These are phyloP conservation scores for Capillidium heterosporum DNA, from an alignment of 371 early-diverging fungal genomes.

Conservation along the genomic window DNA sequence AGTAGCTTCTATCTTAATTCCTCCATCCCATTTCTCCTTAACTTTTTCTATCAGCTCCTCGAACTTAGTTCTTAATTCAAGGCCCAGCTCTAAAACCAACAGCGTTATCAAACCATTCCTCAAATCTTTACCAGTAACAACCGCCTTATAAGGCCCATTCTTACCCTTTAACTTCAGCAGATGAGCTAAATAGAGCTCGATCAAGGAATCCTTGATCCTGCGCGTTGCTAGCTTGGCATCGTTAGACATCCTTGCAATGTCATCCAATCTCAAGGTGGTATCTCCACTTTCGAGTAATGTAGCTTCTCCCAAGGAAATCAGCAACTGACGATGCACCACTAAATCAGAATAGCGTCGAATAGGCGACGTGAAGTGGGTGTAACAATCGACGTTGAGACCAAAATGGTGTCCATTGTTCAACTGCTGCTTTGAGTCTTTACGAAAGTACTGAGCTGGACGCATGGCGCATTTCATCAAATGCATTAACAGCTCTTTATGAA, in stretches of 20 bases:
- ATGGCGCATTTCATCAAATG: conserved; percentile 48
- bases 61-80: not conserved
- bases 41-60: not conserved
- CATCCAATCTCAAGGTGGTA: no score
- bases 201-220: conserved; percentile 67
- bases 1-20: not conserved
- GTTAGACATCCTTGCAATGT: conserved; percentile 54
- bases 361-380: conserved; percentile 97
- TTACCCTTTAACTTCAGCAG: conserved; percentile 23
- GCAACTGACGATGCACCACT: conserved; percentile 87
- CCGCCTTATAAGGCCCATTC: not conserved
- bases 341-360: conserved; percentile 98
- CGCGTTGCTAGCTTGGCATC: conserved; percentile 56
- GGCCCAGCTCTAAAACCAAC: not conserved
- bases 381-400: conserved; percentile 68
- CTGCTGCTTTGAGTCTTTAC: conserved; percentile 51
- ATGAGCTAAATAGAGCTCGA: conserved; percentile 48
- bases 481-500: not conserved
- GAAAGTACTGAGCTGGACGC: conserved; percentile 91
- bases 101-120: not conserved
- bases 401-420: conserved; percentile 62
- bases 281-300: not conserved
- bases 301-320: conserved; percentile 19
- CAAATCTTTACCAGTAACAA: no score
- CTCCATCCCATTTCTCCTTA: not conserved